These are phyloP conservation scores for Tuber magnatum DNA, from an alignment of 495 filamentous ascomycete genomes.

Conservation along the genomic window DNA sequence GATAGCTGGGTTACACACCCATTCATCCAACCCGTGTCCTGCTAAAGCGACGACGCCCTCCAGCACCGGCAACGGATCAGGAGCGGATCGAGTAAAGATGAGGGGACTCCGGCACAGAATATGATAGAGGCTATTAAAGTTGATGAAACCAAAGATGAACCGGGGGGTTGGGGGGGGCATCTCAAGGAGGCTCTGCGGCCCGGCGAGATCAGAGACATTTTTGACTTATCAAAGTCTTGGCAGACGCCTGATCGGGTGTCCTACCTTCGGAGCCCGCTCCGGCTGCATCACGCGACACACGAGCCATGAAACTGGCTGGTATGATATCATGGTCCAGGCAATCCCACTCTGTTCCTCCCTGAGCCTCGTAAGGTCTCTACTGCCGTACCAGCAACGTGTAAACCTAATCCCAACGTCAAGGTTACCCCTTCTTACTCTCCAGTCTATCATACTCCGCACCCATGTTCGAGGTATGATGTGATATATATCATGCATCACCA, in stretches of 20 bases:
- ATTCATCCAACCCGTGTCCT: neutral
- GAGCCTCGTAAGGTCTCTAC: neutral
- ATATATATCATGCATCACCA: neutral
- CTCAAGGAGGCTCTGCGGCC: neutral
- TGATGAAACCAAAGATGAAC: neutral
- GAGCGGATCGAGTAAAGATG: neutral
- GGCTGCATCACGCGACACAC: neutral
- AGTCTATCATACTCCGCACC: neutral
- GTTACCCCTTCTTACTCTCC: too few species aligned
- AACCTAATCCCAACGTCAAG: constrained; percentile 1
- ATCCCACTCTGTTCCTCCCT: neutral
- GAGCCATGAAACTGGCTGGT: neutral
- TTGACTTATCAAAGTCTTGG: neutral
- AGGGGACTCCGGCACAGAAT: neutral
- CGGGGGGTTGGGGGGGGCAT: neutral
- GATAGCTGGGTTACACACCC: neutral
- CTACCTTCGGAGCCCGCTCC: neutral
- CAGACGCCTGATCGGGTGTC: neutral
- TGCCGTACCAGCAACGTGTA: neutral
- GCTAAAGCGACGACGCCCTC: neutral
- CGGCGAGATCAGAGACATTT: neutral
- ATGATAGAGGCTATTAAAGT: neutral
- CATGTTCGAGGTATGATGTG: constrained; percentile 9
- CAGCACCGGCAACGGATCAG: neutral
- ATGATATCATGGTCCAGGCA: neutral